Conservation (phyloP, 495 filamentous ascomycete species). For the Annulohypoxylon moriforme region DNA sequence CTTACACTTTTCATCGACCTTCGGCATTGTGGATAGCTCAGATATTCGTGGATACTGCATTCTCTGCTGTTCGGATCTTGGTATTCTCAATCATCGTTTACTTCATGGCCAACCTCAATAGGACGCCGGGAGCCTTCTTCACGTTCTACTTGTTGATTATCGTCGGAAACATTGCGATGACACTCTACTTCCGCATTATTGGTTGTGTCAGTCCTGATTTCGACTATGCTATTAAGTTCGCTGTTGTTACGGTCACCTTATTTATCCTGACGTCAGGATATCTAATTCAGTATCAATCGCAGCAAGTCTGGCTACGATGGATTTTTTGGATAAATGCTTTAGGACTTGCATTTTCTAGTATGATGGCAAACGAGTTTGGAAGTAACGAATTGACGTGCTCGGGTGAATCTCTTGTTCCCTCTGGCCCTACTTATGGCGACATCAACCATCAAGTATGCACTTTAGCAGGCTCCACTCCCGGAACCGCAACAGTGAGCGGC, state of each 20-base stretch:
- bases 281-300: slow-evolving; percentile 75
- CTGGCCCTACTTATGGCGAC: slow-evolving; percentile 70
- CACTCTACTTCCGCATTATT: slow-evolving; percentile 81
- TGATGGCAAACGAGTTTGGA: slow-evolving; percentile 89
- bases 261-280: slow-evolving; percentile 85
- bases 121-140: slow-evolving; percentile 79
- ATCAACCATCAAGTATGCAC: slow-evolving; percentile 81
- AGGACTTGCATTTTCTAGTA: slow-evolving; percentile 74
- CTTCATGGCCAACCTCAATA: slow-evolving; percentile 77
- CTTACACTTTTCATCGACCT: slow-evolving; percentile 81
- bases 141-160: slow-evolving; percentile 79
- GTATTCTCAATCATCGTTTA: slow-evolving; percentile 82
- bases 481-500: slow-evolving; percentile 68
- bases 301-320: slow-evolving; percentile 82
- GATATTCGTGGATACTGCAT: slow-evolving; percentile 80
- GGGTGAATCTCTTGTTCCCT: slow-evolving; percentile 71
- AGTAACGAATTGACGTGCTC: slow-evolving; percentile 71
- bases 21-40: slow-evolving; percentile 84
- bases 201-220: slow-evolving; percentile 85
- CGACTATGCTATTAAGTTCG: slow-evolving; percentile 86
- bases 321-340: slow-evolving; percentile 85
- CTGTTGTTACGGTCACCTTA: slow-evolving; percentile 77
- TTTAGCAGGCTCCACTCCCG: slow-evolving; percentile 72
- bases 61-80: slow-evolving; percentile 72
- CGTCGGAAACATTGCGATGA: slow-evolving; percentile 79